These are phyloP conservation scores for Beta macrorhiza DNA, from an alignment of 179 eudicot species.

Conservation along the genomic window DNA sequence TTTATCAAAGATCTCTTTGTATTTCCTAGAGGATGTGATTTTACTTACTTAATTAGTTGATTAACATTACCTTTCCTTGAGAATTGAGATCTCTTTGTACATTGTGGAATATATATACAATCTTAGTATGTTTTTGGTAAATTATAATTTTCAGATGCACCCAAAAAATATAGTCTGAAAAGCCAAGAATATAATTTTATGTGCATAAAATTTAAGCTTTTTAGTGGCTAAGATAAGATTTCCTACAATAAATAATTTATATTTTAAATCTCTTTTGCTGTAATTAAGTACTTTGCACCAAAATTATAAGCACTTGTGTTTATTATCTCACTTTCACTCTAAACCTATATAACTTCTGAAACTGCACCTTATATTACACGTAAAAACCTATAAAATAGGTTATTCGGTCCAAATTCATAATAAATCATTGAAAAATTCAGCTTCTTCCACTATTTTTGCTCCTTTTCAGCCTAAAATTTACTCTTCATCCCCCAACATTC, in stretches of 20 bases:
- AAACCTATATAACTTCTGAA: not conserved
- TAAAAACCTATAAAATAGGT: slow-evolving; percentile 16
- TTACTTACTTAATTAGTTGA: not conserved
- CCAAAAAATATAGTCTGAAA: too few species aligned
- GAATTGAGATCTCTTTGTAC: not conserved
- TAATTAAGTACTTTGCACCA: too few species aligned
- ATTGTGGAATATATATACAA: too few species aligned
- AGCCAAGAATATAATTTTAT: too few species aligned
- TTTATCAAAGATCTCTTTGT: not conserved
- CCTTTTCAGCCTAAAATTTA: not conserved
- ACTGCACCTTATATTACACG: not conserved
- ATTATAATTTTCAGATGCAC: not conserved
- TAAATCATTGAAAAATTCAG: slow-evolving; percentile 14
- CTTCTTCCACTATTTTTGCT: slow-evolving; percentile 14
- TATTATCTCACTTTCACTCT: too few species aligned
- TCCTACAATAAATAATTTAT: too few species aligned
- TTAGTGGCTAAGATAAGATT: not conserved
- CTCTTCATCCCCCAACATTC: not conserved
- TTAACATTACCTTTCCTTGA: not conserved
- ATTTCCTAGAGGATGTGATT: too few species aligned
- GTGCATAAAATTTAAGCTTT: not conserved
- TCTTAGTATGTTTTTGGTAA: too few species aligned
- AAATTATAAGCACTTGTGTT: too few species aligned
- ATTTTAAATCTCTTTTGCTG: too few species aligned
- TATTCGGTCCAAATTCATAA: not conserved